phyloP scores from a whole-genome alignment of 2,329 filamentous ascomycete genomes.

The Endoconidiophora laricicola region DNA sequence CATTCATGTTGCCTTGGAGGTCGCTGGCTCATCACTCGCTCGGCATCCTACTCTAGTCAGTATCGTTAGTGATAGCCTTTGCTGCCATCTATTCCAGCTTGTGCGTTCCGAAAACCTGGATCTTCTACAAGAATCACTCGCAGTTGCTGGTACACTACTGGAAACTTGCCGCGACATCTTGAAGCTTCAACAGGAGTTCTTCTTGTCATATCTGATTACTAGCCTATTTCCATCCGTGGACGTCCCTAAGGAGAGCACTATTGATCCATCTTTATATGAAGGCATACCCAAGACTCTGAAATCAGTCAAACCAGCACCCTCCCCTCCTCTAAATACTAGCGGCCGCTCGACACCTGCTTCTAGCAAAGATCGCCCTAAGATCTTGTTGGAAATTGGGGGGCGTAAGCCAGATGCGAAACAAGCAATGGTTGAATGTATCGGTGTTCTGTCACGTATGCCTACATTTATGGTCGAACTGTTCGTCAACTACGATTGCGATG shows the following conservation, averaged over 20 bases:
- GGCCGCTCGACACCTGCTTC: conserved; percentile 80
- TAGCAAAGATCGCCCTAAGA: conserved; percentile 78
- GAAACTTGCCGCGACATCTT: conserved; percentile 80
- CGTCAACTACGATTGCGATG: conserved; percentile 94
- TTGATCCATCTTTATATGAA: conserved; percentile 80
- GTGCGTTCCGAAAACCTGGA: conserved; percentile 93
- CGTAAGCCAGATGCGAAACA: conserved; percentile 90
- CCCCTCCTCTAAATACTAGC: conserved; percentile 30
- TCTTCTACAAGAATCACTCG: conserved; percentile 79
- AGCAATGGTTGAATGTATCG: conserved; percentile 95
- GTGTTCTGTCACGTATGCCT: conserved; percentile 79
- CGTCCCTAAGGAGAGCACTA: conserved; percentile 77
- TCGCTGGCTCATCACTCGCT: conserved; percentile 87
- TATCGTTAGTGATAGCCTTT: conserved; percentile 83
- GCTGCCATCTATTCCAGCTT: conserved; percentile 87
- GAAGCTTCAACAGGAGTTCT: conserved; percentile 92
- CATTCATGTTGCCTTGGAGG: conserved; percentile 91
- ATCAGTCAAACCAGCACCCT: conserved; percentile 50
- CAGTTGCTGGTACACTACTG: conserved; percentile 78
- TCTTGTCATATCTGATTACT: conserved; percentile 81
- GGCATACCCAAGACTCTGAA: conserved; percentile 87
- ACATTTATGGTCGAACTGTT: conserved; percentile 92
- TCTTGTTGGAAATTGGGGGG: conserved; percentile 80
- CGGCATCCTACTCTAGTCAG: conserved; percentile 76
- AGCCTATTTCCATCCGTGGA: conserved; percentile 89